Base-by-base conservation (phyloP, 2,329 filamentous ascomycete genomes). In the Rhytidhysteron rufulum region DNA sequence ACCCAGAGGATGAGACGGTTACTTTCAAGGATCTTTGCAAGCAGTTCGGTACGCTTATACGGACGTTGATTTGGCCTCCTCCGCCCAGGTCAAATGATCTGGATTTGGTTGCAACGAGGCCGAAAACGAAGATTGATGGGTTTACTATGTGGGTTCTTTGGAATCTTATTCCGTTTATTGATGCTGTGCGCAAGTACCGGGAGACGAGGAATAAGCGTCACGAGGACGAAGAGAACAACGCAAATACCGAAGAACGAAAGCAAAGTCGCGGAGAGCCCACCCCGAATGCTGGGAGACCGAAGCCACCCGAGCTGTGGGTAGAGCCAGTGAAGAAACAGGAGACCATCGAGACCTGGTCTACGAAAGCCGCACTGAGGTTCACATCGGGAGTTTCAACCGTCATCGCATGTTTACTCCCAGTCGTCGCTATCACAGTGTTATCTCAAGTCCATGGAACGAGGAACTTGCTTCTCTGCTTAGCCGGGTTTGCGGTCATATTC, bases 381-480 rank as follows among this genome's bases (percentile, higher is more conserved):
- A 45, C 45, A 2, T 43, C 38, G 6, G 32, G 19, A 4, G 16
- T 45, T 15, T 45, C 45, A 13, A 48, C 43, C 13, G 32, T 48
- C 1, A 31, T 48, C 2, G 46, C 46, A 15, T 48, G 43, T 29
- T 29, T 46, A 11, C 20, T 48, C 4, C 46, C 43, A 10, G 43
- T 46, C 21, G 30, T 48, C 3, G 40, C 46, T 7, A 46, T 48
- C 2, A 35, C 43, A 7, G 39, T 48, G 2, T 25, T 48, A n/a
- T 43, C 46, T 25, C 41, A 48, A 20, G 31, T 48, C 10, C 35
- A 43, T 6, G 43, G 43, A 10, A 6, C 32, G 6, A 34, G 31
- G 27, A 29, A 43, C 24, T 29, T 48, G 33, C 33, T 48, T 3
- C 2, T 40, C 3, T 48, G 41, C 24, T 16, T 46, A 6, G 41